Evolutionary conservation across 306 rosid genomes (phyloP), one percentile per base, ranked within the genome.

Genomic region (Sindora glabra): DNA sequence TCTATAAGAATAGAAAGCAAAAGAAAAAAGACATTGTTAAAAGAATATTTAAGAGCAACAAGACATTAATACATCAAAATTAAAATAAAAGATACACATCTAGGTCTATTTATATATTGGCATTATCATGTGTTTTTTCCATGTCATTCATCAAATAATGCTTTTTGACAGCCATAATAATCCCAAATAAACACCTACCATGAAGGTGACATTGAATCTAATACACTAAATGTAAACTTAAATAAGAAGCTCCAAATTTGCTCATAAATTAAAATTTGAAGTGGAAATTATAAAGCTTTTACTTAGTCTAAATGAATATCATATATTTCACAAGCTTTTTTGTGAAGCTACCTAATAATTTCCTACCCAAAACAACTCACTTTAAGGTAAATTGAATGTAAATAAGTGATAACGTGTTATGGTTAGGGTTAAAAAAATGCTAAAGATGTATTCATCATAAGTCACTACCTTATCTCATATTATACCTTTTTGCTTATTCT

Each of bases 401-500:
- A 23, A 56, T 48, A 59, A 56, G 15, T 29, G 38, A 69, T 70
- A 12, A 24, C 46, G 44, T 58, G 32, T 54, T 52, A 37, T 62
- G 51, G 61, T 44, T 21, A 79, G 10, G 41, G 51, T 49, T 17
- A 27, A 21, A 69, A 52, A 48, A 42, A 45, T 22, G 47, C 45
- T 26, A 57, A 78, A 65, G 21, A 60, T 40, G n/a, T n/a, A n/a
- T n/a, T n/a, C n/a, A n/a, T n/a, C n/a, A n/a, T n/a, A n/a, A n/a
- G n/a, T n/a, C n/a, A 17, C 12, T 71, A 56, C 26, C 22, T 37
- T 56, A 42, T 46, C 74, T 79, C 59, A 62, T 44, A 68, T 49
- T 13, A 25, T 87, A 90, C 97, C 96, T 92, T 92, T 85, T 88
- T 88, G 85, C 98, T 92, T 81, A 92, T 88, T 83, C 96, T 70